Evolutionary conservation across 2,329 filamentous ascomycete species (phyloP), one percentile per base, ranked within the genome.

Genomic region (Colletotrichum nymphaeae): DNA sequence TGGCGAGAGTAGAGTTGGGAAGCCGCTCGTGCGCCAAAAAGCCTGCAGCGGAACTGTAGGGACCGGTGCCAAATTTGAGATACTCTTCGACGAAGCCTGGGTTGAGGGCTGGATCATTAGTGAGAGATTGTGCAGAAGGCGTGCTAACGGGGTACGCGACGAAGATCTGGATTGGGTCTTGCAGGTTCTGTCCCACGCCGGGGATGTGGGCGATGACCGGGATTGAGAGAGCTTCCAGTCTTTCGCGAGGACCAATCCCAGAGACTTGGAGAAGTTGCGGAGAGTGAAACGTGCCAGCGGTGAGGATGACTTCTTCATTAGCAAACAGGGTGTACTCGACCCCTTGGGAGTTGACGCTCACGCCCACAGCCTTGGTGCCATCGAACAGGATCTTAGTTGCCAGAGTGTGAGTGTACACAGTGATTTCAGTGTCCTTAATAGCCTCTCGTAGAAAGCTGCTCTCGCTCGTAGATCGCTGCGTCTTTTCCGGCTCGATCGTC

Each of bases 111-210:
- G 68, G 68, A 35, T 72, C 60, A n/a, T 63, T 63, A 12, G 63
- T 63, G 16, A 74, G 62, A 28, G 67, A 67, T 30, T 71, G 67
- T 3, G 65, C 68, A 1, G 67, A 65, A 11, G 62, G 57, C 16
- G 63, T 74, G 49, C 32, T 63, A 12, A 74, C 68, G 37, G 67
- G 67, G 37, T 62, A 71, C 6, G 67, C 67, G 46, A 73, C 67
- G 30, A 65, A 70, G 12, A 73, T 65, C 72, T 96, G 89, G 28
- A 98, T 85, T 0, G 97, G 98, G 3, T 89, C 92, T 74, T 97
- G 92, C 19, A 99, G 85, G 80, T 95, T 93, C 76, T 95, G 87
- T 28, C 95, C 91, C 81, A 99, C 99, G 6, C 94, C 94, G 4
- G 91, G 88, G 0, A 89, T 80, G 74, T 92, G 85, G 3, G 81